phyloP scores from a whole-genome alignment of 441 rosid genomes.

The Erodium texanum region DNA sequence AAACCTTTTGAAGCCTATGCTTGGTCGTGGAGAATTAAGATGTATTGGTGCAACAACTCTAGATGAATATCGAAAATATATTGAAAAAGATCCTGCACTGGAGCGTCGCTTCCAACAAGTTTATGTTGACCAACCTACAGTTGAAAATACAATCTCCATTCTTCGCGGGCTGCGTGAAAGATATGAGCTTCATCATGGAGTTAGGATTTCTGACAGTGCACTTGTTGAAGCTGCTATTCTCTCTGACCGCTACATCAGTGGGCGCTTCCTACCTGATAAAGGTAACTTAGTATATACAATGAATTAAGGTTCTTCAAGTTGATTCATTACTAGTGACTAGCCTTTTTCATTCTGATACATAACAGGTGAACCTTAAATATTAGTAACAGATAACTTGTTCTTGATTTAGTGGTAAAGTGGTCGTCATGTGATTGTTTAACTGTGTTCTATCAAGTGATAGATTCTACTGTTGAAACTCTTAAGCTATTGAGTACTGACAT shows the following conservation, averaged over 20 bases:
- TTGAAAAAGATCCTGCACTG: conserved; percentile 86
- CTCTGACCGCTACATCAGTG: conserved; percentile 79
- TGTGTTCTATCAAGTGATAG: no score
- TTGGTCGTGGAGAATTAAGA: conserved; percentile 93
- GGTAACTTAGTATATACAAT: background rate
- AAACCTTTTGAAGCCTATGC: conserved; percentile 87
- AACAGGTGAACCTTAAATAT: no score
- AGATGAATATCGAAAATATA: conserved; percentile 76
- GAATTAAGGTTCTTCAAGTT: background rate
- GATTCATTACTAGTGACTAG: no score
- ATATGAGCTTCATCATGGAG: conserved; percentile 85
- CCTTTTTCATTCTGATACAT: no score
- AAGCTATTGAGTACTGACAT: background rate
- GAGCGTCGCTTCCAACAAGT: conserved; percentile 94
- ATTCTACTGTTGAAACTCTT: no score
- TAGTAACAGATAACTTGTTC: no score
- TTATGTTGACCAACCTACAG: conserved; percentile 72
- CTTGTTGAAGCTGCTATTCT: conserved; percentile 67
- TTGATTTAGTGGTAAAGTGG: conserved; percentile 36
- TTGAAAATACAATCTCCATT: conserved; percentile 79
- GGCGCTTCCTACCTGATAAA: conserved; percentile 23
- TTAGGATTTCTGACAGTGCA: conserved; percentile 68
- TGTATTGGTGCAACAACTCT: conserved; percentile 93
- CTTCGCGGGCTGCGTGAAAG: conserved; percentile 75
- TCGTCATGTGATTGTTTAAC: no score